These are phyloP conservation scores for Grosmannia clavigera DNA, from an alignment of 2,329 filamentous ascomycete species.

Conservation along the genomic window DNA sequence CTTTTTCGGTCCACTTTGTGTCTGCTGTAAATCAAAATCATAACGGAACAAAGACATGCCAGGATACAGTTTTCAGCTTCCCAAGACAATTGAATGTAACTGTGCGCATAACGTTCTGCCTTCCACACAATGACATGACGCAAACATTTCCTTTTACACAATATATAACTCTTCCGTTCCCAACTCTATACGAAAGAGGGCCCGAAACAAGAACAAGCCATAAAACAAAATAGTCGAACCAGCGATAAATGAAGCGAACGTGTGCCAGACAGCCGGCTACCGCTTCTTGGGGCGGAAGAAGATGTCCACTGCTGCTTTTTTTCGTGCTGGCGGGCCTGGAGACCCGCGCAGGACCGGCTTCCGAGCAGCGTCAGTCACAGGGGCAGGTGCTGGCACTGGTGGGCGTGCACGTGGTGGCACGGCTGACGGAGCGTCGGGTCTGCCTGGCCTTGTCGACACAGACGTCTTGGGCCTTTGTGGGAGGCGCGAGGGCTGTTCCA, in stretches of 20 bases:
- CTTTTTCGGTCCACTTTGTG: background rate
- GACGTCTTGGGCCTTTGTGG: too few relatives aligned
- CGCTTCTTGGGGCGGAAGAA: slow-evolving; percentile 37
- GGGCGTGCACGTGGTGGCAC: too few relatives aligned
- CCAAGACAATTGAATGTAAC: too few relatives aligned
- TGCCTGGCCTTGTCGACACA: too few relatives aligned
- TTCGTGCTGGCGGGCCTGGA: slow-evolving; percentile 12
- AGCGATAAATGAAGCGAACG: background rate
- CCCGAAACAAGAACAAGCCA: too few relatives aligned
- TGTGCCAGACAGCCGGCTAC: background rate
- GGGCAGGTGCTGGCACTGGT: too few relatives aligned
- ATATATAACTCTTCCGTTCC: too few relatives aligned
- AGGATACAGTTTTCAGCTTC: background rate
- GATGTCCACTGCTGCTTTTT: slow-evolving; percentile 34
- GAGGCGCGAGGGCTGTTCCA: slow-evolving; percentile 1
- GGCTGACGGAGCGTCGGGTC: too few relatives aligned
- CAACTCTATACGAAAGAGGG: too few relatives aligned
- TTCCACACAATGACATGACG: too few relatives aligned
- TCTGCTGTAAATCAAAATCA: background rate
- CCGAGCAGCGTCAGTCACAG: background rate
- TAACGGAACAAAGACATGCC: background rate
- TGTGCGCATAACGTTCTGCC: too few relatives aligned
- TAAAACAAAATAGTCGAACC: background rate
- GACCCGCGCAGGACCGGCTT: background rate
- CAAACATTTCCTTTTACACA: too few relatives aligned